Conservation (phyloP, 768 basidiomycete species). For the Coprinopsis sp. region DNA sequence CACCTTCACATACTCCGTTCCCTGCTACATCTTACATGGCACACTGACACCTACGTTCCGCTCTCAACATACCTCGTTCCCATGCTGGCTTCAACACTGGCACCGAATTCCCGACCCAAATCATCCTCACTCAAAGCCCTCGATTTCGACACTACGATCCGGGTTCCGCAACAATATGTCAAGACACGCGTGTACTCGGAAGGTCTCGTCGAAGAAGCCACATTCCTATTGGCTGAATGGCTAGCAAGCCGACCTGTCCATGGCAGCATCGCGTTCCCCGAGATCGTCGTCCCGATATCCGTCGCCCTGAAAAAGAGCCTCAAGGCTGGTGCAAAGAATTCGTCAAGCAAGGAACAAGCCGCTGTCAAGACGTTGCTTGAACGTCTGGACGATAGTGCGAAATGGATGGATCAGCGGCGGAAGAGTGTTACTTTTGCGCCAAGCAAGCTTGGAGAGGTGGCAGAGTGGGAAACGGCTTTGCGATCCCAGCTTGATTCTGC, state of each 20-base stretch:
- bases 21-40: slow-evolving; percentile 76
- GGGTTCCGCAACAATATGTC: slow-evolving; percentile 82
- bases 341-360: slow-evolving; percentile 50
- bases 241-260: slow-evolving; percentile 66
- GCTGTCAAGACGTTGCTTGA: slow-evolving; percentile 77
- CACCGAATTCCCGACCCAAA: slow-evolving; percentile 66
- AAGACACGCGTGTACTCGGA: slow-evolving; percentile 86
- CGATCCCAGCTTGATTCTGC: slow-evolving; percentile 57
- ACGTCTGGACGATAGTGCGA: slow-evolving; percentile 77
- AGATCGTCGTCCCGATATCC: slow-evolving; percentile 76
- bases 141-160: slow-evolving; percentile 83
- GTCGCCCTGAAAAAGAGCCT: slow-evolving; percentile 67
- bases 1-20: slow-evolving; percentile 91
- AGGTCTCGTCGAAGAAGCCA: slow-evolving; percentile 74
- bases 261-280: slow-evolving; percentile 90
- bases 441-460: slow-evolving; percentile 61
- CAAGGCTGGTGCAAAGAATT: slow-evolving; percentile 42
- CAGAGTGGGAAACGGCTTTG: slow-evolving; percentile 64
- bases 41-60: slow-evolving; percentile 84
- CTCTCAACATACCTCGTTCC: slow-evolving; percentile 84
- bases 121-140: slow-evolving; percentile 83
- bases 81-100: slow-evolving; percentile 73
- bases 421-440: slow-evolving; percentile 74
- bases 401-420: slow-evolving; percentile 72
- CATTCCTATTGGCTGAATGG: slow-evolving; percentile 79